Evolutionary conservation across 129 eudicot species (phyloP).

Genomic region (Sambucus nigra): DNA sequence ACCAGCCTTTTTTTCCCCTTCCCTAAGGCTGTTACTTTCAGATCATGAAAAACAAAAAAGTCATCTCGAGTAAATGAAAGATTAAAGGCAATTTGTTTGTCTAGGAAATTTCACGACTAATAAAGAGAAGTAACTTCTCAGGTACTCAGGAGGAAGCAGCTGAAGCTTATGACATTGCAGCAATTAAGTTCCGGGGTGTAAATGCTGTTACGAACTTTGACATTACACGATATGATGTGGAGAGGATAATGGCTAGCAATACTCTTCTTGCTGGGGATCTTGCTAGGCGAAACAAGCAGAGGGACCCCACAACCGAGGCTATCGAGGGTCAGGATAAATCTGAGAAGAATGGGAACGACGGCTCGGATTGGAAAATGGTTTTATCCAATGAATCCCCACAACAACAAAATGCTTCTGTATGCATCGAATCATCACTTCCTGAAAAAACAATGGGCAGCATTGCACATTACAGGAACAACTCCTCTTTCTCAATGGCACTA

Average conservation of each 20-base stretch:
- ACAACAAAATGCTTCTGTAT: constrained; percentile 12
- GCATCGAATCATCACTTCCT: constrained; percentile 6
- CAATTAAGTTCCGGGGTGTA: constrained; percentile 74
- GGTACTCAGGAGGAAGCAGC: constrained; percentile 97
- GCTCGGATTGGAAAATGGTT: constrained; percentile 22
- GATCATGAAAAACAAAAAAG: not conserved
- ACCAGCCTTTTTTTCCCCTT: not conserved
- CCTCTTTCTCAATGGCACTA: constrained; percentile 22
- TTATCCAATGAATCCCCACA: constrained; percentile 8
- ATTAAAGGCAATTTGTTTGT: too few relatives aligned
- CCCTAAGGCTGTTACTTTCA: not conserved
- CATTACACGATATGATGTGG: constrained; percentile 49
- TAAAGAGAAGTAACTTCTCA: not conserved
- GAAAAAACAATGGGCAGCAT: constrained; percentile 6
- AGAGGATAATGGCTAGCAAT: constrained; percentile 52
- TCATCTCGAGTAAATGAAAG: not conserved
- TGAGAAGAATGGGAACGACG: constrained; percentile 5
- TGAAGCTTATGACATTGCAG: constrained; percentile 91
- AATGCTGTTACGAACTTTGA: constrained; percentile 86
- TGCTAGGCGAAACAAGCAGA: constrained; percentile 41
- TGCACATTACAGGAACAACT: constrained; percentile 16
- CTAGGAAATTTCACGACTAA: not conserved
- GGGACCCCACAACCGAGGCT: constrained; percentile 5
- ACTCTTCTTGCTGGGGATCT: constrained; percentile 57
- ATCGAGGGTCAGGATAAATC: not conserved